Evolutionary conservation across 176 grass and related monocot species (phyloP).

Genomic region (Oryza brachyantha): DNA sequence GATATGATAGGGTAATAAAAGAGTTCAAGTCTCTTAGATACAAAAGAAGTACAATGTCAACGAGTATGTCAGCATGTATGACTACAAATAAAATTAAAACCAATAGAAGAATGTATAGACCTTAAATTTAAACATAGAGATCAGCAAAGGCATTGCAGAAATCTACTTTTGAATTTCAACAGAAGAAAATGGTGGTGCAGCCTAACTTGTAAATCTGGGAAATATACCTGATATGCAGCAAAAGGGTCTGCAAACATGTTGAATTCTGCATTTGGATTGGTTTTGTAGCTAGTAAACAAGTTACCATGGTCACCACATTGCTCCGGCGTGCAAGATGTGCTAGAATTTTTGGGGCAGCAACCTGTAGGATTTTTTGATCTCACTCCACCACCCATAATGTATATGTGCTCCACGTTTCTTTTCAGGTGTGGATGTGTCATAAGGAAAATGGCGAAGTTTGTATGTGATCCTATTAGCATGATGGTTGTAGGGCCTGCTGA

Average conservation of each 20-base stretch:
- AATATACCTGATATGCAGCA: conserved; percentile 77
- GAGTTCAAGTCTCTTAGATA: not conserved
- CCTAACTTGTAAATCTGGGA: not conserved
- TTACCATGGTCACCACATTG: conserved; percentile 84
- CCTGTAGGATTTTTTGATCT: conserved; percentile 75
- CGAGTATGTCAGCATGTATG: not conserved
- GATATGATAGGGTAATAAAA: not conserved
- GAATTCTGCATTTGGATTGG: conserved; percentile 79
- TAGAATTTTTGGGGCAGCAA: conserved; percentile 53
- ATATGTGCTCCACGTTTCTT: conserved; percentile 84
- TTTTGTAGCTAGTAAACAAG: conserved; percentile 64
- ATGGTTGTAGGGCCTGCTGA: conserved; percentile 65
- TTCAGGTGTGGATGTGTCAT: conserved; percentile 71
- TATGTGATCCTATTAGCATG: conserved; percentile 63
- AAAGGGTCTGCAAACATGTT: conserved; percentile 94
- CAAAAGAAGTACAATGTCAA: not conserved
- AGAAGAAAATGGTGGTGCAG: not conserved
- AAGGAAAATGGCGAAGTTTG: conserved; percentile 76
- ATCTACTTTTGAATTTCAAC: not conserved
- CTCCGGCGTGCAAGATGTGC: conserved; percentile 42
- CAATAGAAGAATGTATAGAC: not conserved
- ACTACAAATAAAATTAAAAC: not conserved
- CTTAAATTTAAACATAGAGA: not conserved
- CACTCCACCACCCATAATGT: conserved; percentile 87
- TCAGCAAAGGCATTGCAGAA: not conserved